Conservation (phyloP, 352 stramenopile genomes). For the Albugo candida region DNA sequence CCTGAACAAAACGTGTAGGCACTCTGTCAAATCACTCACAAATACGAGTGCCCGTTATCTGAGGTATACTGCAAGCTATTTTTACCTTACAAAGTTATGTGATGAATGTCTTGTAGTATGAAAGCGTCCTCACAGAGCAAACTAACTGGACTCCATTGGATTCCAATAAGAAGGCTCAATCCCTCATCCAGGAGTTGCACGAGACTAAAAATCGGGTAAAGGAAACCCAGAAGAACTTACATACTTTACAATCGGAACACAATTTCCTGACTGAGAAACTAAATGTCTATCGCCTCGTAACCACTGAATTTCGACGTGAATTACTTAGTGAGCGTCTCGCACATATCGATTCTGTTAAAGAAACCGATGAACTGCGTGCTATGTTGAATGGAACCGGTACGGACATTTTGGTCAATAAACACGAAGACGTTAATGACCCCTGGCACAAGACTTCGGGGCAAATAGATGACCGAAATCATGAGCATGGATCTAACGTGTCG, state of each 20-base stretch:
- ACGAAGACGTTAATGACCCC: background rate
- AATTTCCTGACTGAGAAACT: slow-evolving; percentile 24
- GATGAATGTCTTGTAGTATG: too few relatives aligned
- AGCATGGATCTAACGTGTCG: slow-evolving; percentile 12
- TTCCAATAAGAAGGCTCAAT: background rate
- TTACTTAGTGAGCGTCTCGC: slow-evolving; percentile 58
- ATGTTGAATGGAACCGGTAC: slow-evolving; percentile 8
- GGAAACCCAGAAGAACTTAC: slow-evolving; percentile 18
- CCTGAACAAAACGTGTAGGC: too few relatives aligned
- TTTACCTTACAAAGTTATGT: too few relatives aligned
- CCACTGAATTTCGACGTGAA: slow-evolving; percentile 46
- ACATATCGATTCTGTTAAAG: slow-evolving; percentile 48
- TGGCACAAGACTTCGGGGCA: too few relatives aligned
- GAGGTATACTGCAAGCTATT: too few relatives aligned
- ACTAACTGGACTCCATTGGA: too few relatives aligned
- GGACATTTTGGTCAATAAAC: background rate
- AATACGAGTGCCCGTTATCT: too few relatives aligned
- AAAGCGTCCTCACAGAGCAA: too few relatives aligned
- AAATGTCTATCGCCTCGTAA: slow-evolving; percentile 28
- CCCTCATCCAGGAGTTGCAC: slow-evolving; percentile 12
- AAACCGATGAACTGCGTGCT: slow-evolving; percentile 27
- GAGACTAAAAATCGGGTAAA: slow-evolving; percentile 6
- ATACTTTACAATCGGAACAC: slow-evolving; percentile 36
- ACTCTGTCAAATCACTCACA: too few relatives aligned
- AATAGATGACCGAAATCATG: too few relatives aligned